Evolutionary conservation across 176 grass and related monocot species (phyloP).

Genomic region (Oryza nivara): DNA sequence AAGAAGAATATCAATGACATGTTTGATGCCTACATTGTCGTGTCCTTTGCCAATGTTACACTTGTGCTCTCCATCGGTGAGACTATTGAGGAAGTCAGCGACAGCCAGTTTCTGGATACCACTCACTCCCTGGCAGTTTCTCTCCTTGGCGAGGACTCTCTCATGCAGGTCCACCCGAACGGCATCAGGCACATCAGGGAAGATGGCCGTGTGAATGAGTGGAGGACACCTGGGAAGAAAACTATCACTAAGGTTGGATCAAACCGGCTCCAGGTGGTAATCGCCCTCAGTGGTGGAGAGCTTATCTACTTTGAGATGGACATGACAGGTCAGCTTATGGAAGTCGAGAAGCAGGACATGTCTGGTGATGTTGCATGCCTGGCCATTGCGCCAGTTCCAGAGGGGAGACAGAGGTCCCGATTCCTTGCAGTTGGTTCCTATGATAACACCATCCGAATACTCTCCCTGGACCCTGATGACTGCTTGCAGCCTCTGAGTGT

Average conservation of each 20-base stretch:
- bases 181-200: constrained; percentile 97
- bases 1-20: constrained; percentile 96
- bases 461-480: constrained; percentile 92
- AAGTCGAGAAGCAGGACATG: constrained; percentile 98
- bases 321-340: constrained; percentile 96
- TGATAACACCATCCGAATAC: constrained; percentile 92
- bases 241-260: constrained; percentile 94
- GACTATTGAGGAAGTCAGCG: constrained; percentile 96
- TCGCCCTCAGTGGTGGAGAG: constrained; percentile 94
- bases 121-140: constrained; percentile 91
- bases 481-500: constrained; percentile 89
- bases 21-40: constrained; percentile 97
- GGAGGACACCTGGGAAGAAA: constrained; percentile 97
- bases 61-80: constrained; percentile 97
- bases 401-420: constrained; percentile 87
- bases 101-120: constrained; percentile 92
- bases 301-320: constrained; percentile 99
- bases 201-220: constrained; percentile 98
- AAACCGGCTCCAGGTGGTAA: constrained; percentile 92
- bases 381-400: constrained; percentile 88
- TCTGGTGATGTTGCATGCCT: constrained; percentile 95
- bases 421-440: constrained; percentile 97
- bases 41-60: constrained; percentile 90
- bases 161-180: constrained; percentile 97
- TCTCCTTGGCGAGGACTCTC: constrained; percentile 90